Base-by-base conservation (phyloP, 495 filamentous ascomycete species). In the Parathielavia hyrcaniae region DNA sequence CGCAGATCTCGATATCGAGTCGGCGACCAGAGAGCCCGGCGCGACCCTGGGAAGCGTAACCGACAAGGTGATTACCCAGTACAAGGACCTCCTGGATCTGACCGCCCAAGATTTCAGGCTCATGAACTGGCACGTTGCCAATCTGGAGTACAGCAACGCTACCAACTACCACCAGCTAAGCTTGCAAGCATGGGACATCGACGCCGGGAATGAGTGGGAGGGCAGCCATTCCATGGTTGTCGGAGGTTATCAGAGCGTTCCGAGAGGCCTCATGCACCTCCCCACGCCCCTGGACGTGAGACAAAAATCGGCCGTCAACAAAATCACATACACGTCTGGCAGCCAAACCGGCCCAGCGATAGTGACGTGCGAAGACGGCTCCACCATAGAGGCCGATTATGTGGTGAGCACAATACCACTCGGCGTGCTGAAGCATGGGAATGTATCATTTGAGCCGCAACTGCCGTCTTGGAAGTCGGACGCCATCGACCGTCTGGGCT, bases 61-160 rank as follows among this genome's bases (percentile, higher is more conserved):
- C 80, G 89, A 98, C 63, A 87, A 89, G 54, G 89, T 90, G 17
- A 83, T 97, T 52, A 79, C 79, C 20, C 91, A 97, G 65, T 98
- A 96, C 70, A 86, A 87, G 59, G 80, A 80, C 41, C 79, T 97
- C 55, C 79, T 97, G 19, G 85, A 93, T 46, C 73, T 99, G 30
- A 89, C 83, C 0, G 82, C 90, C 0, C 87, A 88, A 65, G 93
- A 97, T 63, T 84, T 95, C 73, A 81, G 93, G 47, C 77, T 97
- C 35, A 79, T 97, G 63, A 99, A 97, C 66, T 99, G 93, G 93
- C 95, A 99, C 73, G 85, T 96, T 69, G 93, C 95, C 58, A 99
- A 99, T 65, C 78, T 97, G 32, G 93, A 99, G 67, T 99, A 99
- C 66, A 91, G 92, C 47, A 97, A 97, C 66, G 95, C 93, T 0